Evolutionary conservation across 768 basidiomycete species (phyloP).

Genomic region (Boletus rubroflammeus): DNA sequence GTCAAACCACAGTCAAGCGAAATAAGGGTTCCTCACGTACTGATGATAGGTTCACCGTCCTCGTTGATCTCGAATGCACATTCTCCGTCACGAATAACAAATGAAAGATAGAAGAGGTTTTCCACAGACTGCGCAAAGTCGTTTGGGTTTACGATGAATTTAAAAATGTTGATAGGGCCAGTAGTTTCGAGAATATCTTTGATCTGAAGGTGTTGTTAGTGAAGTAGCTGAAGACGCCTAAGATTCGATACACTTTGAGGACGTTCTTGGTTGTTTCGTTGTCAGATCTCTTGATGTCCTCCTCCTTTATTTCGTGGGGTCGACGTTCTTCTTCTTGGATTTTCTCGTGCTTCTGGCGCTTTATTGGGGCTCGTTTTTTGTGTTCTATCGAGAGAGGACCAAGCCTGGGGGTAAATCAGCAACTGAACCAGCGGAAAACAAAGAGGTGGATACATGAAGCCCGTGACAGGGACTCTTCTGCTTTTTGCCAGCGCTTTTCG

Average conservation of each 20-base stretch:
- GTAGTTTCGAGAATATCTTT: slow-evolving; percentile 51
- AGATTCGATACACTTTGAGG: slow-evolving; percentile 46
- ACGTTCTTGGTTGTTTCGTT: slow-evolving; percentile 93
- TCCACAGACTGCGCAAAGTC: slow-evolving; percentile 94
- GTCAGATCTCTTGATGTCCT: slow-evolving; percentile 76
- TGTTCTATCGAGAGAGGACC: slow-evolving; percentile 87
- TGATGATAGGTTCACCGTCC: slow-evolving; percentile 70
- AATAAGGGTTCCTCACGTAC: slow-evolving; percentile 41
- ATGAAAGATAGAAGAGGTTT: slow-evolving; percentile 93
- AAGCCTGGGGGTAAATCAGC: slow-evolving; percentile 54
- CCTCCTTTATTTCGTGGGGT: slow-evolving; percentile 79
- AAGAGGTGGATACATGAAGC: slow-evolving; percentile 72
- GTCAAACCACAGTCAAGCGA: not conserved
- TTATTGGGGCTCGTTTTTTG: slow-evolving; percentile 62
- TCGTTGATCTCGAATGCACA: slow-evolving; percentile 68
- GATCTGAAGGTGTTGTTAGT: slow-evolving; percentile 43
- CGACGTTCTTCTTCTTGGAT: slow-evolving; percentile 62
- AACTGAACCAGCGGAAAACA: not conserved
- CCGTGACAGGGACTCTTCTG: slow-evolving; percentile 72
- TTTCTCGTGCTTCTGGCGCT: slow-evolving; percentile 69
- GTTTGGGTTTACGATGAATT: slow-evolving; percentile 84
- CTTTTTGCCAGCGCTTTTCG: slow-evolving; percentile 79
- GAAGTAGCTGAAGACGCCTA: not conserved
- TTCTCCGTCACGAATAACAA: slow-evolving; percentile 83
- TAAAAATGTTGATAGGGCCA: slow-evolving; percentile 72